phyloP scores from a whole-genome alignment of 768 basidiomycete genomes.

The Leccinum uliginosum region DNA sequence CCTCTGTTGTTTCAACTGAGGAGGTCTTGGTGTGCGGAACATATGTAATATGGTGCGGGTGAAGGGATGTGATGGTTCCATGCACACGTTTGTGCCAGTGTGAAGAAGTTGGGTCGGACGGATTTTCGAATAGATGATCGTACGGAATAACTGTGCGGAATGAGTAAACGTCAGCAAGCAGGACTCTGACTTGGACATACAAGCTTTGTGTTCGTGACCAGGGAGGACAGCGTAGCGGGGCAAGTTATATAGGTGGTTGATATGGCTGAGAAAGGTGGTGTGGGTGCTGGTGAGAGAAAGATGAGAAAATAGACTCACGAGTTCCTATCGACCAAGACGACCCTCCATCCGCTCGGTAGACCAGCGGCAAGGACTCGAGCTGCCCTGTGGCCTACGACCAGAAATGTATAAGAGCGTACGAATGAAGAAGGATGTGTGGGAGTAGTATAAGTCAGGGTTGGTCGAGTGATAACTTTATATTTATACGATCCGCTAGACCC shows the following conservation, averaged over 20 bases:
- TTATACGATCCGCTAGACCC: background rate
- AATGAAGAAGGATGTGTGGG: background rate
- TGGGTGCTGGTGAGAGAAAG: background rate
- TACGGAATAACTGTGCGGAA: slow-evolving; percentile 48
- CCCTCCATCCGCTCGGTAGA: slow-evolving; percentile 48
- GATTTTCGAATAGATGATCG: slow-evolving; percentile 39
- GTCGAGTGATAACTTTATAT: background rate
- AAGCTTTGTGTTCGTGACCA: slow-evolving; percentile 64
- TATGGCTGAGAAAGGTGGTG: slow-evolving; percentile 32
- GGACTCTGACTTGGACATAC: slow-evolving; percentile 28
- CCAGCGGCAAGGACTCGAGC: slow-evolving; percentile 45
- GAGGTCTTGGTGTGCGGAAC: background rate
- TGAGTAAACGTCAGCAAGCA: background rate
- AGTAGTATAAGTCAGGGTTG: background rate
- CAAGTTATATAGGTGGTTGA: slow-evolving; percentile 57
- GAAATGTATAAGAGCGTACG: background rate
- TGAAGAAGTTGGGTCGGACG: slow-evolving; percentile 6
- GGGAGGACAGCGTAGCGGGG: slow-evolving; percentile 55
- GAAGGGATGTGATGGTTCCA: slow-evolving; percentile 41
- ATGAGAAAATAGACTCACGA: slow-evolving; percentile 35
- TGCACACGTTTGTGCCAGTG: slow-evolving; percentile 37
- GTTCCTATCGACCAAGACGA: slow-evolving; percentile 58
- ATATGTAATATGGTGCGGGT: slow-evolving; percentile 35
- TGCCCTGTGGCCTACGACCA: slow-evolving; percentile 40
- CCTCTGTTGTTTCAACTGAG: background rate